These are phyloP conservation scores for Saccharomycopsis fodiens DNA, from an alignment of 805 yeast species.

Conservation along the genomic window DNA sequence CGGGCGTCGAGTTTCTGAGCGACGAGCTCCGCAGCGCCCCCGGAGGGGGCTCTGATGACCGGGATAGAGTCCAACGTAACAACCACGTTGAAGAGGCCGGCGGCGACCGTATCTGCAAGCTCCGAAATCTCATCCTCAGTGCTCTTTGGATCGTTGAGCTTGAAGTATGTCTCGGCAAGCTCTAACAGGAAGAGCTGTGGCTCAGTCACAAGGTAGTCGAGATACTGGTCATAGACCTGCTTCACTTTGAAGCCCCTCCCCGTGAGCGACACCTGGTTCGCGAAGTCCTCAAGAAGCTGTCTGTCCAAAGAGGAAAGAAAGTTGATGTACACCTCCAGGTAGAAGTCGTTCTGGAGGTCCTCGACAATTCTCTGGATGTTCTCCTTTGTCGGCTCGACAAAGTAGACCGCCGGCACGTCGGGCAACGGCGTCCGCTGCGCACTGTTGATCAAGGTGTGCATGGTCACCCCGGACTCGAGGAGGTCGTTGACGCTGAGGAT, in stretches of 20 bases:
- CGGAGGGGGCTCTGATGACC: slow-evolving; percentile 80
- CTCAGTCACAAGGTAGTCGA: slow-evolving; percentile 88
- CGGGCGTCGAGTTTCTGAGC: slow-evolving; percentile 80
- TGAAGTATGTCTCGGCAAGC: slow-evolving; percentile 53
- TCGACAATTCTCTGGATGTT: slow-evolving; percentile 62
- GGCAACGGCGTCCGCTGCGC: slow-evolving; percentile 69
- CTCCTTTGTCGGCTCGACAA: slow-evolving; percentile 77
- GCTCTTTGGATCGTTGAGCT: slow-evolving; percentile 62
- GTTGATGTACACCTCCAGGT: slow-evolving; percentile 74
- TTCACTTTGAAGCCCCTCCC: slow-evolving; percentile 67
- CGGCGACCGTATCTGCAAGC: slow-evolving; percentile 63
- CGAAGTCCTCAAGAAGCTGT: slow-evolving; percentile 78
- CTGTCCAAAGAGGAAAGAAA: slow-evolving; percentile 78
- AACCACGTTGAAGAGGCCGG: slow-evolving; percentile 72
- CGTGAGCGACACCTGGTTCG: slow-evolving; percentile 65
- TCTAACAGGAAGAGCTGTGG: slow-evolving; percentile 84
- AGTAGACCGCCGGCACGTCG: slow-evolving; percentile 92
- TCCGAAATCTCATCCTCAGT: slow-evolving; percentile 66
- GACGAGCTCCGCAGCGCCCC: slow-evolving; percentile 93
- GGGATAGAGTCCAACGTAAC: slow-evolving; percentile 79
- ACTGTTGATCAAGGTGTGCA: slow-evolving; percentile 68
- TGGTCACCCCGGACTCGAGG: slow-evolving; percentile 83
- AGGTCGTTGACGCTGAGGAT: slow-evolving; percentile 90
- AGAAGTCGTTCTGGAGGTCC: slow-evolving; percentile 69
- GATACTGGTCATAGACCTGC: slow-evolving; percentile 91